Percentiles rank a stretch among this genome's conserved stretches.
Conservation (phyloP, 768 basidiomycete genomes). For the Agrocybe praecox region DNA sequence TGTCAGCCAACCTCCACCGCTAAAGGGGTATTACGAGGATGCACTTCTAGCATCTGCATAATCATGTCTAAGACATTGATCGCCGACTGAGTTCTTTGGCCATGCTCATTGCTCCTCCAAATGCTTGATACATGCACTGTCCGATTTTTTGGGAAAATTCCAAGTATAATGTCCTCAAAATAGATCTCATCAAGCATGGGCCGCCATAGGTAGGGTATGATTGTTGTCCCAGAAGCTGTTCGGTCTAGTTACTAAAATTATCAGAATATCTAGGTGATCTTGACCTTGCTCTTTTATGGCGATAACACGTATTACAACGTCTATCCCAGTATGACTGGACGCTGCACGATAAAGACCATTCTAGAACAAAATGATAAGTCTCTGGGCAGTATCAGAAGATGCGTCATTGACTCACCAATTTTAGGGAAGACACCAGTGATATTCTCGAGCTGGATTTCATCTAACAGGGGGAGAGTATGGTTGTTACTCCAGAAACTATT, state of each 20-base stretch:
- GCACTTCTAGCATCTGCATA: slow-evolving; percentile 30
- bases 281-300: slow-evolving; percentile 17
- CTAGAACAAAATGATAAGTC: no score
- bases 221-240: slow-evolving; percentile 19
- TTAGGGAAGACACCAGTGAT: slow-evolving; percentile 28
- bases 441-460: slow-evolving; percentile 25
- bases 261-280: slow-evolving; percentile 24
- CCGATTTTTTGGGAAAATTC: slow-evolving; percentile 27
- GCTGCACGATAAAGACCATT: slow-evolving; percentile 29
- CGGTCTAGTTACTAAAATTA: slow-evolving; percentile 18
- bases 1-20: not conserved
- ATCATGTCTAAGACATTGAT: slow-evolving; percentile 31
- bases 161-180: slow-evolving; percentile 28
- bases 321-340: slow-evolving; percentile 24
- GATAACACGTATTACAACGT: slow-evolving; percentile 18
- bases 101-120: slow-evolving; percentile 22
- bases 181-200: slow-evolving; percentile 25
- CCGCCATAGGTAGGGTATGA: slow-evolving; percentile 27
- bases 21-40: not conserved
- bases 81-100: slow-evolving; percentile 30
- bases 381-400: no score
- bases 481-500: slow-evolving; percentile 18
- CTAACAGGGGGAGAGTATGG: slow-evolving; percentile 28
- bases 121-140: slow-evolving; percentile 1
- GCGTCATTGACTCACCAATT: slow-evolving; percentile 15